Base-by-base conservation (phyloP, 129 eudicot genomes). In the Lactuca saligna region DNA sequence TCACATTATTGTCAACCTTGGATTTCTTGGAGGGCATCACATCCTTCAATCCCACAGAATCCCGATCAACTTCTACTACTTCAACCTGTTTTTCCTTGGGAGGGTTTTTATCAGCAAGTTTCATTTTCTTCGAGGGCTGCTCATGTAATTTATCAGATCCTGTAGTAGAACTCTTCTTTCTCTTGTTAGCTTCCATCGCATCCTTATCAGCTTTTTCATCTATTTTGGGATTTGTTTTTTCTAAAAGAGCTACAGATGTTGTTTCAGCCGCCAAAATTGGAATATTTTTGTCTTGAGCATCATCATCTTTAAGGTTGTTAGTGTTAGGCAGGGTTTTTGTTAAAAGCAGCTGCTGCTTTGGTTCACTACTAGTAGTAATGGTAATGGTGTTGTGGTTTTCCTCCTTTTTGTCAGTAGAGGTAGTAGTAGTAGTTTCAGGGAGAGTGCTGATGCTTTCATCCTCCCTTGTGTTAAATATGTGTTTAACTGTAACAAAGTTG, bases 401-500 rank as follows among this genome's bases (percentile, higher is more conserved):
- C 16, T 77, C 77, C 79, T 78, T 80, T 25, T 3, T 34, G 53
- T 13, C 75, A 34, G 29, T 25, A 25, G 72, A 68, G 65, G 49
- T 42, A 42, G 49, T 42, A 3, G 38, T 20, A 25, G 53, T 75
- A 77, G 39, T 70, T 60, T 56, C 73, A 20, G 83, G 69, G 61
- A 72, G 32, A 73, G 68, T 39, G 62, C 50, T 65, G 37, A 51
- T 20, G 15, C 3, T 72, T 57, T 78, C 79, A 72, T 20, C 61
- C 79, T 77, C 73, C 57, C 72, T 65, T 81, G 65, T 78, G 79
- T 91, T 88, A 62, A 85, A 85, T 48, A 91, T 50, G 63, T 57
- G 78, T 33, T 80, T 65, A 65, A 85, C 97, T 91, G 97, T 75
- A 77, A 70, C 63, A 82, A 75, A 54, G 71, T 54, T 68, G 3